A percentile compares a stretch with the other conserved stretches of the same genome.
phyloP scores from a whole-genome alignment of 2,329 filamentous ascomycete species.

The Sclerotinia minor region DNA sequence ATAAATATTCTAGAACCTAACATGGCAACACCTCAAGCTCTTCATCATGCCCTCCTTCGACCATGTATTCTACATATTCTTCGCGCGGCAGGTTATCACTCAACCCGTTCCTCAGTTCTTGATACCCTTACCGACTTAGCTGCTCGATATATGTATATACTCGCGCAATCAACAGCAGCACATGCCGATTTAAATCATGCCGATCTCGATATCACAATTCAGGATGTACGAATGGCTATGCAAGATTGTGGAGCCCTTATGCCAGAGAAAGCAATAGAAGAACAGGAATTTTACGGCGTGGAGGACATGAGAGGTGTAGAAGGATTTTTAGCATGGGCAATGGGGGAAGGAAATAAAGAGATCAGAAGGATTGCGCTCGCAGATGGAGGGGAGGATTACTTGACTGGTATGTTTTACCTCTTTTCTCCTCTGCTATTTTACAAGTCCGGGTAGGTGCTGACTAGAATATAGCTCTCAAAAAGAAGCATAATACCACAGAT shows the following conservation, averaged over 20 bases:
- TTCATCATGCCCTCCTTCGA: constrained; percentile 78
- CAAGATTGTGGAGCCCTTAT: constrained; percentile 75
- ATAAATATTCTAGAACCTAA: constrained; percentile 21
- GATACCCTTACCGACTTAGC: constrained; percentile 87
- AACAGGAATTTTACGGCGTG: constrained; percentile 63
- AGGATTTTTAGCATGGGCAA: constrained; percentile 77
- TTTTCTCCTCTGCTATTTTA: background rate
- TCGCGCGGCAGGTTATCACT: constrained; percentile 85
- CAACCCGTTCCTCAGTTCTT: constrained; percentile 76
- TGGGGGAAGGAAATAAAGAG: constrained; percentile 71
- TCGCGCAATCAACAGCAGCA: constrained; percentile 70
- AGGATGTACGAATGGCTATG: constrained; percentile 83
- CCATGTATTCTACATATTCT: constrained; percentile 88
- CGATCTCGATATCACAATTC: constrained; percentile 64
- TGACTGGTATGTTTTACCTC: constrained; percentile 53
- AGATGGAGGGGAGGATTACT: constrained; percentile 65
- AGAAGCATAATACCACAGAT: constrained; percentile 86
- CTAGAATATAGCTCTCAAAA: constrained; percentile 67
- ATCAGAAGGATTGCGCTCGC: constrained; percentile 77
- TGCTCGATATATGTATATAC: constrained; percentile 73
- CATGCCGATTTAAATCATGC: constrained; percentile 64
- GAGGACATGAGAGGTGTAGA: constrained; percentile 79
- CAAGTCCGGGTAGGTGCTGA: constrained; percentile 28
- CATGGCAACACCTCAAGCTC: constrained; percentile 48
- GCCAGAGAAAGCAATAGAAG: constrained; percentile 64